Conservation (phyloP, 2,329 filamentous ascomycete genomes). For the Aspergillus nomiae region DNA sequence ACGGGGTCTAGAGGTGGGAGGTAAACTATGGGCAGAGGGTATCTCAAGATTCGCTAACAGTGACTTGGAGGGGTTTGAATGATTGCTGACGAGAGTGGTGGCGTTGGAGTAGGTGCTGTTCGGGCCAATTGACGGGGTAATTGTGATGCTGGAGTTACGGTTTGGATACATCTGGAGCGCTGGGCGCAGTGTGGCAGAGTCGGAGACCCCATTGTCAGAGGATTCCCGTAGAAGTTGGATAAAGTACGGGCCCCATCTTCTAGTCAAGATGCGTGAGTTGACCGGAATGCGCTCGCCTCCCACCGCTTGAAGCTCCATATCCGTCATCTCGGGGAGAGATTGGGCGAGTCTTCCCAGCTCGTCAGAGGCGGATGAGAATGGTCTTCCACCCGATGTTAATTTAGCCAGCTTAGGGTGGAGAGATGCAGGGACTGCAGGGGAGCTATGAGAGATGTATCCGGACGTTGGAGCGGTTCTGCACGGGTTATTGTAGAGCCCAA, state of each 20-base stretch:
- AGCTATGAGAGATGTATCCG: constrained; percentile 81
- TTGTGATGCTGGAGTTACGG: constrained; percentile 81
- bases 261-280: constrained; percentile 84
- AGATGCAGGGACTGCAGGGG: constrained; percentile 62
- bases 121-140: constrained; percentile 62
- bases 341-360: constrained; percentile 82
- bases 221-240: constrained; percentile 87
- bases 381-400: constrained; percentile 71
- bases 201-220: constrained; percentile 67
- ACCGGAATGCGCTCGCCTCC: constrained; percentile 89
- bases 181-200: constrained; percentile 74
- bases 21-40: constrained; percentile 55
- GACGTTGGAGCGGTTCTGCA: constrained; percentile 76
- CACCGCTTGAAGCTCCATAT: constrained; percentile 95
- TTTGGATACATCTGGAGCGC: constrained; percentile 59
- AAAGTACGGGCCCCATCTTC: constrained; percentile 95
- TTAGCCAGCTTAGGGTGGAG: constrained; percentile 52
- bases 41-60: constrained; percentile 50
- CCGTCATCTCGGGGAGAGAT: constrained; percentile 78
- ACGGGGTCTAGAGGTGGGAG: constrained; percentile 69
- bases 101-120: constrained; percentile 46
- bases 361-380: constrained; percentile 75
- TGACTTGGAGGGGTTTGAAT: constrained; percentile 31
- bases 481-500: constrained; percentile 96
- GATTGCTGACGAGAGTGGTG: constrained; percentile 42